Evolutionary conservation across 208 protist species (phyloP), one percentile per base, ranked within the genome.

Genomic region (Angomonas ambiguus): DNA sequence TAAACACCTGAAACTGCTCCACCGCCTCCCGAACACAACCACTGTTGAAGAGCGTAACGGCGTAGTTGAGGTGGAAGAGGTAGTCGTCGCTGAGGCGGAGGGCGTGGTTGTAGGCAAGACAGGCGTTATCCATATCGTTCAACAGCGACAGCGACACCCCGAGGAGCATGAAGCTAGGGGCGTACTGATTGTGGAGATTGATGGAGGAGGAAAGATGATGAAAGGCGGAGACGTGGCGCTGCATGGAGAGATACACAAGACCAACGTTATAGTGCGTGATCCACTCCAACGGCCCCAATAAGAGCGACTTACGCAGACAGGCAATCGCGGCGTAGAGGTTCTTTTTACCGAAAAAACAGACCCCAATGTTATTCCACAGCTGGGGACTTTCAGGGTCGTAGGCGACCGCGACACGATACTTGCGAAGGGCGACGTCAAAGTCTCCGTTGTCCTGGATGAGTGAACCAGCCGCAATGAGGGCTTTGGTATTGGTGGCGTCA

Each of bases 351-450:
- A 98, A 98, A 69, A 98, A 99, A 76, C 97, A 98, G 70, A 97
- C 96, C 11, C 97, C 98, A 41, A 99, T 91, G 78, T 99, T 99
- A 79, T 98, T 98, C 97, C 98, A 99, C 57, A 99, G 85, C 70
- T 97, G 92, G 24, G 96, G 76, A 18, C 88, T 96, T 69, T 94
- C 83, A 1, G 97, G 96, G 32, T 86, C 85, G 51, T 85, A 70
- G 22, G 79, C 67, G 11, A 96, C 82, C 22, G 93, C 93, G 35
- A 98, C 81, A 28, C 97, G 83, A 66, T 98, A 99, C 73, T 98
- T 98, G 65, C 83, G 85, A 2, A 99, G 83, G 1, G 97, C 98
- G 0, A 97, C 96, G 61, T 98, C 96, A 70, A 95, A 97, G 67
- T 99, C 96, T 0, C 81, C 84, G 71, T 95, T 91, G 55, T 98